phyloP scores from a whole-genome alignment of 2,329 filamentous ascomycete genomes.

The Cercospora canescens region DNA sequence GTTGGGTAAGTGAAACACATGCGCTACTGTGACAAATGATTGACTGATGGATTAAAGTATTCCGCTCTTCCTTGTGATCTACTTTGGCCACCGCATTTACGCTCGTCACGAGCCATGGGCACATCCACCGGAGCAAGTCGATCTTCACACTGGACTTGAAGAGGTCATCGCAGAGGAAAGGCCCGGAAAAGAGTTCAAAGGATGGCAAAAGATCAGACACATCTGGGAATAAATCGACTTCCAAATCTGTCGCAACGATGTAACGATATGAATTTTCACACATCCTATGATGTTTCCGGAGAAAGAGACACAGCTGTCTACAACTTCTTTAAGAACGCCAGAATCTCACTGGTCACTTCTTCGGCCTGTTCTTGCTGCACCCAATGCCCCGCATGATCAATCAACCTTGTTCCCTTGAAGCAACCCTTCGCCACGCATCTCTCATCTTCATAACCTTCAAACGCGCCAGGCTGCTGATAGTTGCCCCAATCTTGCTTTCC shows the following conservation, averaged over 20 bases:
- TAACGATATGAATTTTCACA: not conserved
- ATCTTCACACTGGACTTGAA: conserved; percentile 49
- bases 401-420: conserved; percentile 54
- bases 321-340: conserved; percentile 1
- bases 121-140: conserved; percentile 50
- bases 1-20: conserved; percentile 36
- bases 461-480: conserved; percentile 64
- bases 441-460: conserved; percentile 56
- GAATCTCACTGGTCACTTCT: conserved; percentile 40
- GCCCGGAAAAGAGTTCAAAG: conserved; percentile 30
- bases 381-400: conserved; percentile 69
- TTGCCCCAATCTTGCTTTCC: conserved; percentile 67
- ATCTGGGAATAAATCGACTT: conserved; percentile 20
- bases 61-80: conserved; percentile 60
- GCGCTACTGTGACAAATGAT: not conserved
- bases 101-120: conserved; percentile 54
- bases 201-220: conserved; percentile 39
- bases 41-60: conserved; percentile 46
- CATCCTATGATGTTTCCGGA: not conserved
- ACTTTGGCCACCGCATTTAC: conserved; percentile 53
- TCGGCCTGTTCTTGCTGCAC: conserved; percentile 66
- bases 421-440: conserved; percentile 43
- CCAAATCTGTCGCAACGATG: not conserved
- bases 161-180: conserved; percentile 36
- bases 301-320: not conserved